These are phyloP conservation scores for Scolecobasidium constrictum DNA, from an alignment of 2,329 filamentous ascomycete species.

Conservation along the genomic window DNA sequence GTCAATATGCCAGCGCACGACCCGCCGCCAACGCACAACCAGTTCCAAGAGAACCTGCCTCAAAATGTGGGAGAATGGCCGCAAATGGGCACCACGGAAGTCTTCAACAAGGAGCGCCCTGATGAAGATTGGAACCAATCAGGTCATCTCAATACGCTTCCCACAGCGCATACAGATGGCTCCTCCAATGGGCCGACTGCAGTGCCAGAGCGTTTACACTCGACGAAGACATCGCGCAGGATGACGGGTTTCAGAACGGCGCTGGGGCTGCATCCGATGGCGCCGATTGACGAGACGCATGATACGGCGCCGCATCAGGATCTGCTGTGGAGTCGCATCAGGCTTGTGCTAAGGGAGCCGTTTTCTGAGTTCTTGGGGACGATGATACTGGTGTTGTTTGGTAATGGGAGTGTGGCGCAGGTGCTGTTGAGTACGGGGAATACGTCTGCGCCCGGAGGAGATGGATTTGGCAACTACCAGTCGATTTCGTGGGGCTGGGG, in stretches of 20 bases:
- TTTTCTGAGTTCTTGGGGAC: slow-evolving; percentile 34
- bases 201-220: neutral
- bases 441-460: slow-evolving; percentile 28
- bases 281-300: slow-evolving; percentile 31
- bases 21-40: neutral
- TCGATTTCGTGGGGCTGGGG: slow-evolving; percentile 32
- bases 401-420: slow-evolving; percentile 33
- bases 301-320: slow-evolving; percentile 24
- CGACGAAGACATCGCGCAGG: slow-evolving; percentile 4
- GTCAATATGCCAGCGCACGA: neutral
- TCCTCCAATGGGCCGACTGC: too few relatives aligned
- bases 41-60: neutral
- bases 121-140: neutral
- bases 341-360: slow-evolving; percentile 28
- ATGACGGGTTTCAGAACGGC: slow-evolving; percentile 1
- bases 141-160: neutral
- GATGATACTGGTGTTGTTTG: slow-evolving; percentile 32
- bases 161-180: neutral
- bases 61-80: neutral
- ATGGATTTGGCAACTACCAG: slow-evolving; percentile 26
- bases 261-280: slow-evolving; percentile 28
- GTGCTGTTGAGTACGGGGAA: slow-evolving; percentile 27
- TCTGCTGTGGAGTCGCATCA: slow-evolving; percentile 26
- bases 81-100: neutral
- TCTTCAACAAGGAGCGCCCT: slow-evolving; percentile 3